Conservation (phyloP, 306 rosid species). For the Abrus pulchellus region DNA sequence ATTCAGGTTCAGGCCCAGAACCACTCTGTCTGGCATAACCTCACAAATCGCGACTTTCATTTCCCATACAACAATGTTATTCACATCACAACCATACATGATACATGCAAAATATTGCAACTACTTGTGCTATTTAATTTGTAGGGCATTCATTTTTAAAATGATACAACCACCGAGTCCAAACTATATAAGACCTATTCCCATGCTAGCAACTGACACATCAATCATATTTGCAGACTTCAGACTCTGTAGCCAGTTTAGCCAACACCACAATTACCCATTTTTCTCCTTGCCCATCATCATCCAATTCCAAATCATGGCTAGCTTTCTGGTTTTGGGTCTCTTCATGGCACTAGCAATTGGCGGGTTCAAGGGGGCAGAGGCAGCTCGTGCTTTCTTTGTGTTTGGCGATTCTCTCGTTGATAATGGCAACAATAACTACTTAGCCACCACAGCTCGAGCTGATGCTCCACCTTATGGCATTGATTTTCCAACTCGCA, state of each 20-base stretch:
- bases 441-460: slow-evolving; percentile 56
- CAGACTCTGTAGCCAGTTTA: neutral
- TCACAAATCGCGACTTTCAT: slow-evolving; percentile 9
- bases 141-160: slow-evolving; percentile 28
- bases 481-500: slow-evolving; percentile 56
- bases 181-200: slow-evolving; percentile 22
- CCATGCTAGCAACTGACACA: slow-evolving; percentile 8
- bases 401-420: slow-evolving; percentile 68
- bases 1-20: neutral
- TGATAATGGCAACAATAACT: slow-evolving; percentile 66
- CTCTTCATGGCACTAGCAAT: slow-evolving; percentile 32
- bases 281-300: too few species aligned
- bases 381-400: slow-evolving; percentile 55
- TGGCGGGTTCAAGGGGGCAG: slow-evolving; percentile 23
- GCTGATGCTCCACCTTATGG: slow-evolving; percentile 66
- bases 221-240: neutral
- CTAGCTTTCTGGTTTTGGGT: slow-evolving; percentile 26
- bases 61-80: neutral
- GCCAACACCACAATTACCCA: neutral
- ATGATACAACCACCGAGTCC: neutral
- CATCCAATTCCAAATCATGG: slow-evolving; percentile 48
- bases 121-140: slow-evolving; percentile 18
- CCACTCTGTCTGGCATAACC: neutral
- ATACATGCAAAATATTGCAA: slow-evolving; percentile 20
- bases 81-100: neutral